Conservation (phyloP, 768 basidiomycete species). For the Leccinum olivaceopallidum region DNA sequence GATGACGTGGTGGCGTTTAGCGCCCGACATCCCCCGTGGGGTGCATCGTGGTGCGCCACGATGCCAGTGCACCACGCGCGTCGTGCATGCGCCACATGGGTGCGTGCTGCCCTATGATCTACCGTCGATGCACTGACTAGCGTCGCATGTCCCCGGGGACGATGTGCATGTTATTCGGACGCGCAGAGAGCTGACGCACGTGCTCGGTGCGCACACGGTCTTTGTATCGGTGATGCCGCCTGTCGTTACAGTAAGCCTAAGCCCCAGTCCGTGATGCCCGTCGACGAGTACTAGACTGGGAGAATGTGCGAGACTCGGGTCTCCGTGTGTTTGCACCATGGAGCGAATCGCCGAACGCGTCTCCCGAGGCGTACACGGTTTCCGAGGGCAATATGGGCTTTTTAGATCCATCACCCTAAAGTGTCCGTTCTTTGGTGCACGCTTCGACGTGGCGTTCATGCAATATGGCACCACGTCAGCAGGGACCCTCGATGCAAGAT, state of each 20-base stretch:
- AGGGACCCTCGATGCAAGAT: neutral
- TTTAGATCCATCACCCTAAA: neutral
- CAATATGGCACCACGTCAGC: neutral
- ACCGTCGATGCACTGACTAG: neutral
- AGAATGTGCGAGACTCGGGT: neutral
- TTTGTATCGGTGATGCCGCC: neutral
- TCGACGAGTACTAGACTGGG: neutral
- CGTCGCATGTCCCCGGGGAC: too few species aligned
- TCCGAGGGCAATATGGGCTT: neutral
- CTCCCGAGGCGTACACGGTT: neutral
- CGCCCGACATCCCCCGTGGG: neutral
- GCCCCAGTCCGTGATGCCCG: neutral
- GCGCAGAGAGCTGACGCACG: neutral
- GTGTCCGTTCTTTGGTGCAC: neutral
- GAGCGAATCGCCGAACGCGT: neutral
- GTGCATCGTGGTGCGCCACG: neutral
- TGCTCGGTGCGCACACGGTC: neutral
- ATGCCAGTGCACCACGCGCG: too few species aligned
- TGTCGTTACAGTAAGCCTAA: neutral
- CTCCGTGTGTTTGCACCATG: neutral
- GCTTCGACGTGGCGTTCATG: neutral
- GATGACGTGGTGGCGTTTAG: slow-evolving; percentile 1
- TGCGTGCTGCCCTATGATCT: neutral
- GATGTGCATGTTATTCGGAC: neutral
- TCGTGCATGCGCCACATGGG: neutral